Conservation (phyloP, 2,329 filamentous ascomycete species). For the Pseudofabraea citricarpa region DNA sequence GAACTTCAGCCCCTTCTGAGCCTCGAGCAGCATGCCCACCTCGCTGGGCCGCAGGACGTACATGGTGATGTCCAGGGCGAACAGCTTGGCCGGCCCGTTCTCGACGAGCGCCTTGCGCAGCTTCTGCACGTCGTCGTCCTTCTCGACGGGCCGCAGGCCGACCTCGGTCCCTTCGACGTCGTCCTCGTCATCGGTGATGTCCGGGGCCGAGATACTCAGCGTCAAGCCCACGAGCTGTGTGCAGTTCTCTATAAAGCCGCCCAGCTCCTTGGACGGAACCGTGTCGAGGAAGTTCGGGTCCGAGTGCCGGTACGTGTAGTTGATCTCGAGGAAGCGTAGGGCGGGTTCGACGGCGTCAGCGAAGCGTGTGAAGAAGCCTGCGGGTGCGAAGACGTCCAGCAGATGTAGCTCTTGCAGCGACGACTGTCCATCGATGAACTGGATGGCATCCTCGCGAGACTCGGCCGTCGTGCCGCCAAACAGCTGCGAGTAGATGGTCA, state of each 20-base stretch:
- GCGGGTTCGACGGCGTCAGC: constrained; percentile 20
- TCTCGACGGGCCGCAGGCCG: constrained; percentile 11
- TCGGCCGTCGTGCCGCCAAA: constrained; percentile 36
- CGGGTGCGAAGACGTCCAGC: constrained; percentile 40
- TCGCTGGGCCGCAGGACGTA: constrained; percentile 32
- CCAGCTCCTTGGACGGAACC: constrained; percentile 11
- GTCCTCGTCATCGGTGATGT: constrained; percentile 18
- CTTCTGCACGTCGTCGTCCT: constrained; percentile 1
- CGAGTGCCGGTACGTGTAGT: constrained; percentile 40
- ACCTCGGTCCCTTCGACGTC: constrained; percentile 19
- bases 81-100: constrained; percentile 23
- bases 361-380: constrained; percentile 33
- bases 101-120: constrained; percentile 9
- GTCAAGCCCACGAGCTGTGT: constrained; percentile 11
- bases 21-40: constrained; percentile 27
- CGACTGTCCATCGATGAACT: constrained; percentile 29
- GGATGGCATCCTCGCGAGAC: constrained; percentile 32
- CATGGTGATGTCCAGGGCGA: constrained; percentile 28
- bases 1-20: constrained; percentile 31
- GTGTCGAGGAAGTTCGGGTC: constrained; percentile 14
- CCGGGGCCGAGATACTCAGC: constrained; percentile 12
- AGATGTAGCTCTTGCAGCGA: constrained; percentile 37
- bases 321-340: constrained; percentile 39
- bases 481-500: constrained; percentile 41
- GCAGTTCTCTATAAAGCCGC: constrained; percentile 8